Conservation (phyloP, 352 stramenopile genomes). For the Pythium phragmiticola region DNA sequence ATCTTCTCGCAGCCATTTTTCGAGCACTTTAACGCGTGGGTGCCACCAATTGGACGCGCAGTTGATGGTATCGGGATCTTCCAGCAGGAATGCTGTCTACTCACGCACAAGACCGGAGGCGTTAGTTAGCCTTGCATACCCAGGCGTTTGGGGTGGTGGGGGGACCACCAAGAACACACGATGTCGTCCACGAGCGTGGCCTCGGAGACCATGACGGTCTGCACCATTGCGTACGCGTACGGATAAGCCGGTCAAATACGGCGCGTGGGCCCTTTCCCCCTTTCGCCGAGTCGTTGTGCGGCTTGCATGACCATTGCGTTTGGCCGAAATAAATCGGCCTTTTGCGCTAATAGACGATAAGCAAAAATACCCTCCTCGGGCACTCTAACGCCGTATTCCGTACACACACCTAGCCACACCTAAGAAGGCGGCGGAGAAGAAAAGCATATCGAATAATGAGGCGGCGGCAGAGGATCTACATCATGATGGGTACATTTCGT, state of each 20-base stretch:
- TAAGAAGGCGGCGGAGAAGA: too few relatives aligned
- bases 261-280: background rate
- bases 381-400: background rate
- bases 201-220: constrained; percentile 56
- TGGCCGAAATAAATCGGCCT: background rate
- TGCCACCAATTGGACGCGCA: constrained; percentile 66
- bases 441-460: too few relatives aligned
- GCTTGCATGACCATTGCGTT: background rate
- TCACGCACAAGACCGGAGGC: background rate
- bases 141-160: background rate
- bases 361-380: constrained; percentile 6
- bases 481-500: constrained; percentile 6
- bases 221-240: constrained; percentile 36
- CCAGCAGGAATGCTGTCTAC: constrained; percentile 50
- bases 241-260: background rate
- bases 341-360: background rate
- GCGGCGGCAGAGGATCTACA: too few relatives aligned
- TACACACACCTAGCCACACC: too few relatives aligned
- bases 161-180: constrained; percentile 32
- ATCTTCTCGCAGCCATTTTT: constrained; percentile 73
- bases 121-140: background rate
- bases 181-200: constrained; percentile 48
- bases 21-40: constrained; percentile 56
- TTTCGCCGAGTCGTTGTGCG: background rate
- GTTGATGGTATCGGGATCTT: constrained; percentile 42